Evolutionary conservation across 2,329 filamentous ascomycete genomes (phyloP), one percentile per base, ranked within the genome.

Genomic region (Phaeosphaeria sp.): DNA sequence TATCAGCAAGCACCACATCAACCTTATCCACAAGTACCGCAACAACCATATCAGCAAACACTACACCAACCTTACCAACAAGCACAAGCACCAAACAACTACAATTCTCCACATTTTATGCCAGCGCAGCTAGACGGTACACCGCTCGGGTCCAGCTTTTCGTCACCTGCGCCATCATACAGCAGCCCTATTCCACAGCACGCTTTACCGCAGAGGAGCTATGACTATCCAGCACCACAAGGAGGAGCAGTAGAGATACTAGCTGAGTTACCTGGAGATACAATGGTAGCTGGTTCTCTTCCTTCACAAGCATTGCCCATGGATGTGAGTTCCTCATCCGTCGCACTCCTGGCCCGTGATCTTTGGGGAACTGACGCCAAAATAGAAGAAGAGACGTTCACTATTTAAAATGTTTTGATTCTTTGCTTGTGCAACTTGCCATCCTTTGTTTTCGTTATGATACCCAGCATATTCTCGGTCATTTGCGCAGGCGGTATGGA

Each of bases 311-410:
- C 62, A 11, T 20, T 30, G 41, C 64, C 64, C 21, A 65, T 60
- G 41, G 64, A 67, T 39, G 67, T 68, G 56, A 55, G 65, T 59
- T 48, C 18, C 15, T 52, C 21, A n/a, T 15, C 46, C 7, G 21
- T 49, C 13, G 46, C 52, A 55, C 46, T 50, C 46, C 46, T 51
- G 18, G 41, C 15, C 46, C 23, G 43, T n/a, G 44, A 51, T 11
- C 46, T 41, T 27, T 44, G 41, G 43, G 53, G 52, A 46, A 46
- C 61, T 66, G 43, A 66, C 50, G 36, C 48, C 51, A 50, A 27
- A 17, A 25, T 53, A 69, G 62, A 72, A 72, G 49, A 72, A 67
- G 59, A 66, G 60, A 51, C 63, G 56, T 20, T 68, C 68, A 20
- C 50, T 71, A 1, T 72, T 64, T 47, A 71, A 56, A 46, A 20